Conservation (phyloP, 805 yeast genomes). For the Cyberlindnera bimundalis region DNA sequence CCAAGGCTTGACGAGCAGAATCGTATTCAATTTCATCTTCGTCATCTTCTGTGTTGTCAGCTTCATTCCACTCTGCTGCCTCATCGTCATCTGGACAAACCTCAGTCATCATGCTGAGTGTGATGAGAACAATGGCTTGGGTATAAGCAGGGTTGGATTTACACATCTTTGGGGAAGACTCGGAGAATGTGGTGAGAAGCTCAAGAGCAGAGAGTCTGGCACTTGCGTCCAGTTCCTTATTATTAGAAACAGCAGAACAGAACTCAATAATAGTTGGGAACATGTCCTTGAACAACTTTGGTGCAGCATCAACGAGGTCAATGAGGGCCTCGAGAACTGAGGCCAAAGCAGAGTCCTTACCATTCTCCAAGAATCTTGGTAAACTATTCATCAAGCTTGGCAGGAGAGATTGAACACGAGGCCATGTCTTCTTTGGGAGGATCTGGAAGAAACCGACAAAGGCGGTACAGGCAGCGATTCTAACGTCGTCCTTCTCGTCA, state of each 20-base stretch:
- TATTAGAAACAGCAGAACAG: conserved; percentile 77
- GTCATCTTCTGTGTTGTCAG: conserved; percentile 74
- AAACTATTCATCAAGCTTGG: conserved; percentile 84
- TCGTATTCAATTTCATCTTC: conserved; percentile 84
- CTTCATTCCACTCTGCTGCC: conserved; percentile 80
- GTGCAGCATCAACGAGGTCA: conserved; percentile 89
- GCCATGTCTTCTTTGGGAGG: conserved; percentile 78
- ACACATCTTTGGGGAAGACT: conserved; percentile 94
- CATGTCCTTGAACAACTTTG: conserved; percentile 90
- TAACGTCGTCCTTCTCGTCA: conserved; percentile 76
- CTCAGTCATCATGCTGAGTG: conserved; percentile 85
- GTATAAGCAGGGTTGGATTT: conserved; percentile 72
- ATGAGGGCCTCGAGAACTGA: conserved; percentile 86
- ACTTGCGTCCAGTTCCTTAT: conserved; percentile 70
- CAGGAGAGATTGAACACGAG: conserved; percentile 66
- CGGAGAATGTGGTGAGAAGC: conserved; percentile 84
- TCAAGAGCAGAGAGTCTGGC: conserved; percentile 88
- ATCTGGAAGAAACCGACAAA: conserved; percentile 86
- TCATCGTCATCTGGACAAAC: conserved; percentile 88
- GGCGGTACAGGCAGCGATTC: conserved; percentile 89
- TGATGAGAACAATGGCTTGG: conserved; percentile 63
- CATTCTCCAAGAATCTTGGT: conserved; percentile 76
- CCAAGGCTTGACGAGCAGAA: conserved; percentile 93
- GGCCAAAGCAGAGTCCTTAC: conserved; percentile 78
- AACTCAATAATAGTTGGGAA: conserved; percentile 85